These are phyloP conservation scores for Solanum gandarillasii DNA, from an alignment of 257 asterid species.

Conservation along the genomic window DNA sequence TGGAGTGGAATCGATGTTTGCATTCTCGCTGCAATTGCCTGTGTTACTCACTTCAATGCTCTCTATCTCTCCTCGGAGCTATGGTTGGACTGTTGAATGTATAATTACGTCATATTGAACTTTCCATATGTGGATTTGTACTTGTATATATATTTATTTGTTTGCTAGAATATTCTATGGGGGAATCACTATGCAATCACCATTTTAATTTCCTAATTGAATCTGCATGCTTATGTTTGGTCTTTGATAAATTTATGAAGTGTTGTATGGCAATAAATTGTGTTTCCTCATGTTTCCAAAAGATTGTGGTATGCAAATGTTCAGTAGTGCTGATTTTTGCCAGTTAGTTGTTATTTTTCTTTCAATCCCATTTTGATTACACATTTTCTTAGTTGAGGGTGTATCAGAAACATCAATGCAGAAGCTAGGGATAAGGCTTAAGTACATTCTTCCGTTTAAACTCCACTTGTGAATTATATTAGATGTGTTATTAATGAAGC, in stretches of 20 bases:
- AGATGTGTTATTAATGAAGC: neutral
- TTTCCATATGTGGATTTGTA: neutral
- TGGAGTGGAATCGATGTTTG: neutral
- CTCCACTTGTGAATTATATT: neutral
- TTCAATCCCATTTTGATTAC: neutral
- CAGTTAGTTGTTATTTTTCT: neutral
- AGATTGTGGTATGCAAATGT: neutral
- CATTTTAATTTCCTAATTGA: neutral
- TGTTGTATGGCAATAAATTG: neutral
- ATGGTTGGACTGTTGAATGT: neutral
- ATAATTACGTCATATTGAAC: neutral
- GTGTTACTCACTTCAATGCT: neutral
- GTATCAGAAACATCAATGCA: neutral
- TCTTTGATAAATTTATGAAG: neutral
- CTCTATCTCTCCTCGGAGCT: neutral
- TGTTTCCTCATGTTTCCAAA: neutral
- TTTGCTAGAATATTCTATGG: neutral
- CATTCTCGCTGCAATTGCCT: neutral
- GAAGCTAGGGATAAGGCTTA: neutral
- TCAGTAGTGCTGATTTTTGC: neutral
- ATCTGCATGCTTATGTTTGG: neutral
- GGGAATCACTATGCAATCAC: neutral
- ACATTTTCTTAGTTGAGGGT: neutral
- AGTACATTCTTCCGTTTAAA: neutral
- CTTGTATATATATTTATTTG: neutral